Conservation (phyloP, 2,329 filamentous ascomycete genomes). For the Fusarium anthophilum region DNA sequence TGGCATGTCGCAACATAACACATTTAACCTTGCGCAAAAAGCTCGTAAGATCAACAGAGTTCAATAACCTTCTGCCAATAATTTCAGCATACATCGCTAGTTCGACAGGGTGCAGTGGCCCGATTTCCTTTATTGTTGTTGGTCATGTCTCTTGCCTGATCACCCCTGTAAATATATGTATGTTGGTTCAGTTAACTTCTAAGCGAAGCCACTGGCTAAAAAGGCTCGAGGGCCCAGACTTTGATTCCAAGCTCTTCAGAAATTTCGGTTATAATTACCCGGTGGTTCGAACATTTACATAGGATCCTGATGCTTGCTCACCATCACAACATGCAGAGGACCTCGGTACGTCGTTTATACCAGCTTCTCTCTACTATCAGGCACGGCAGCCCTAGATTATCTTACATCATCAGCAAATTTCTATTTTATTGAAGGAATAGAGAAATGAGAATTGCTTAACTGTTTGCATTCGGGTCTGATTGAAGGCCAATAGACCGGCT, state of each 20-base stretch:
- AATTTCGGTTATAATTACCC: fast-evolving
- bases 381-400: too few species aligned
- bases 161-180: neutral
- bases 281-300: neutral
- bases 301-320: neutral
- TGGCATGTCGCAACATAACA: too few species aligned
- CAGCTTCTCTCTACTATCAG: neutral
- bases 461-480: too few species aligned
- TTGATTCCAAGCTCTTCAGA: neutral
- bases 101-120: neutral
- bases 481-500: too few species aligned
- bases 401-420: too few species aligned
- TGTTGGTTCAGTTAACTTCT: neutral
- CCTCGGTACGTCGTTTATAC: neutral
- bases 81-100: neutral
- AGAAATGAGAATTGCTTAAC: too few species aligned
- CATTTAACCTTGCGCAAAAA: neutral
- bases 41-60: neutral
- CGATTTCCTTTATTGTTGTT: neutral
- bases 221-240: fast-evolving
- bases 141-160: neutral
- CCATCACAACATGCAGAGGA: fast-evolving
- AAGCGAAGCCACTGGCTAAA: neutral
- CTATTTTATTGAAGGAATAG: too few species aligned
- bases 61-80: neutral